Conservation (phyloP, 2,329 filamentous ascomycete genomes). For the Nakataea oryzae region DNA sequence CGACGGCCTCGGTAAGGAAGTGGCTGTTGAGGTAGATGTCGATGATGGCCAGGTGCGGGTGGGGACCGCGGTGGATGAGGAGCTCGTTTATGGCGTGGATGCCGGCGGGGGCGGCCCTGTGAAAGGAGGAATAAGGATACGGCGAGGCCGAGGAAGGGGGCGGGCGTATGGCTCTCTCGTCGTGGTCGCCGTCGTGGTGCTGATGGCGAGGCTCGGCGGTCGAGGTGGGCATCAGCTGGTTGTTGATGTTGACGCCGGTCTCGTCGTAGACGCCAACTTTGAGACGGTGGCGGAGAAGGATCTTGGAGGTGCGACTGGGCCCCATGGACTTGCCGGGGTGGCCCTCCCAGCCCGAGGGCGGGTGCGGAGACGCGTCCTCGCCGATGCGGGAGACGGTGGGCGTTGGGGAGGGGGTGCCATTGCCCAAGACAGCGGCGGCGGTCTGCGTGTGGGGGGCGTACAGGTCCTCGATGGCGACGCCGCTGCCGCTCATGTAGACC, state of each 20-base stretch:
- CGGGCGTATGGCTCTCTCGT: conserved; percentile 8
- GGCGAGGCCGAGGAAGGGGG: conserved; percentile 5
- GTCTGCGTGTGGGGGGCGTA: conserved; percentile 28
- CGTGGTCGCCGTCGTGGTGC: conserved; percentile 6
- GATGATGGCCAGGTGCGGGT: conserved; percentile 84
- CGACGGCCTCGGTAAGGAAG: conserved; percentile 86
- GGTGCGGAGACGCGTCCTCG: conserved; percentile 8
- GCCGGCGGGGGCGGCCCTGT: conserved; percentile 20
- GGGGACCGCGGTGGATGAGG: conserved; percentile 79
- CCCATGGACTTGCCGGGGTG: conserved; percentile 77
- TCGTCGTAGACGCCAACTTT: conserved; percentile 76
- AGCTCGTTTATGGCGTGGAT: conserved; percentile 86
- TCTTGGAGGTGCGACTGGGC: conserved; percentile 59
- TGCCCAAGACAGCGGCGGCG: conserved; percentile 17
- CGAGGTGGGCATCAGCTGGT: conserved; percentile 36
- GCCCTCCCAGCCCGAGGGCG: conserved; percentile 51
- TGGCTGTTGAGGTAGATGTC: conserved; percentile 83
- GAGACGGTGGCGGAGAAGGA: conserved; percentile 77
- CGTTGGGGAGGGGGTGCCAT: neutral
- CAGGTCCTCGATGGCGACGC: conserved; percentile 35
- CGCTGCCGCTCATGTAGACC: conserved; percentile 70
- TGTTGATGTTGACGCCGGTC: conserved; percentile 50
- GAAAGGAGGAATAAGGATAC: neutral
- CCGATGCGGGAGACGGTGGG: conserved; percentile 1
- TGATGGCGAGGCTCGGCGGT: conserved; percentile 28